phyloP scores from a whole-genome alignment of 1,284 basidiomycete species.

The Xerocomus amazonicus region DNA sequence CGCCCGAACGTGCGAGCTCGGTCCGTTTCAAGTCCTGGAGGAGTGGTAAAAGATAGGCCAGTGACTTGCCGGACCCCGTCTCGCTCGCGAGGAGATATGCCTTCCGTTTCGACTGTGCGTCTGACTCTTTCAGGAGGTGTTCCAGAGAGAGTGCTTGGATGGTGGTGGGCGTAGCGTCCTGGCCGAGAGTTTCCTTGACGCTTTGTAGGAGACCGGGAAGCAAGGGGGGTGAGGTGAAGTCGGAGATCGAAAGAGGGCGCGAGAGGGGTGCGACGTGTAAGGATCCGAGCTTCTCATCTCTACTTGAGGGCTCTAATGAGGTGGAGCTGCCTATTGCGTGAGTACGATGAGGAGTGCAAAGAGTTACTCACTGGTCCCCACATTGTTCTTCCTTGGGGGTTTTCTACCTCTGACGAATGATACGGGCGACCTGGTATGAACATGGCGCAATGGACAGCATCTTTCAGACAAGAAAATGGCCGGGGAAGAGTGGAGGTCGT shows the following conservation, averaged over 20 bases:
- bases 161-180: slow-evolving; percentile 56
- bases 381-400: slow-evolving; percentile 11
- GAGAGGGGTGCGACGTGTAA: slow-evolving; percentile 32
- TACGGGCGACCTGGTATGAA: slow-evolving; percentile 17
- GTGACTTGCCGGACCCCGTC: slow-evolving; percentile 86
- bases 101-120: slow-evolving; percentile 35
- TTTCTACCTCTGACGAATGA: slow-evolving; percentile 8
- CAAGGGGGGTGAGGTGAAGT: slow-evolving; percentile 65
- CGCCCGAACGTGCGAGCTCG: slow-evolving; percentile 35
- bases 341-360: neutral
- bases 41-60: slow-evolving; percentile 84
- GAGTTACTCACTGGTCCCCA: slow-evolving; percentile 15
- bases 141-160: slow-evolving; percentile 73
- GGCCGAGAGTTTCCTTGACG: slow-evolving; percentile 54
- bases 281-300: slow-evolving; percentile 29
- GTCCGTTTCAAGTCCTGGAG: slow-evolving; percentile 71
- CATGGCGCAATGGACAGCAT: slow-evolving; percentile 1
- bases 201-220: slow-evolving; percentile 57
- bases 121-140: slow-evolving; percentile 44
- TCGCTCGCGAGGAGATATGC: slow-evolving; percentile 78
- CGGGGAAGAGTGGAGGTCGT: slow-evolving; percentile 2
- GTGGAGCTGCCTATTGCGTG: slow-evolving; percentile 14
- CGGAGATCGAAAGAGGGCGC: slow-evolving; percentile 13
- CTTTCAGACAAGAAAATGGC: slow-evolving; percentile 1
- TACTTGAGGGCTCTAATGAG: slow-evolving; percentile 35